Base-by-base conservation (phyloP, 2,329 filamentous ascomycete species). In the Blastomyces parvus region DNA sequence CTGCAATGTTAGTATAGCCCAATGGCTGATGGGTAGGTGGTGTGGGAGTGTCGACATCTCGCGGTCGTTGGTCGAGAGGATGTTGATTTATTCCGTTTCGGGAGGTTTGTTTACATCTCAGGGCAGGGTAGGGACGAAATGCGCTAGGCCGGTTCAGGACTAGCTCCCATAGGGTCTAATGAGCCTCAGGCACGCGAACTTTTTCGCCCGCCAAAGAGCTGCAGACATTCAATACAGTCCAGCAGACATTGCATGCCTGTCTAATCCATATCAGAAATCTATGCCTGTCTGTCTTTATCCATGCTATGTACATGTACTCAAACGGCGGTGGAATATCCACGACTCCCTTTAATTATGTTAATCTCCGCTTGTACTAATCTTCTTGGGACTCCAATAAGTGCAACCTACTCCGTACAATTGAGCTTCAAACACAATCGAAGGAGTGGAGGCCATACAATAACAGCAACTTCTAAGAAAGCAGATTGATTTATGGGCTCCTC, bases 41-140 rank as follows among this genome's bases (percentile, higher is more conserved):
- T 36, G 61, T 9, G 44, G 44, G 44, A 17, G 57, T 40, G 36
- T 55, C n/a, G 14, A 36, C 11, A 30, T 40, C 40, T 58, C 33
- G 36, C 19, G 8, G 57, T 7, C 14, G 19, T 61, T 27, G 46
- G 40, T 2, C 27, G 27, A 30, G 7, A 2, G 14, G 40, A 50
- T 33, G 38, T 38, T 61, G 59, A 50, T 64, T 64, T 61, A 58
- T 61, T 33, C 42, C n/a, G 1, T 30, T 62, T 62, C n/a, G 13
- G 60, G 36, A 17, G 60, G 33, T 56, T 56, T 33, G 53, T 60
- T 52, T 46, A 60, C 58, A 25, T n/a, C n/a, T n/a, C n/a, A n/a
- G n/a, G n/a, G n/a, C n/a, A n/a, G n/a, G n/a, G n/a, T n/a, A n/a
- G 30, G 22, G 52, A 58, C 30, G 7, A 9, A 33, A 30, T 17